Evolutionary conservation across 2,329 filamentous ascomycete genomes (phyloP), one percentile per base, ranked within the genome.

Genomic region (Dryadomyces sulphureus): DNA sequence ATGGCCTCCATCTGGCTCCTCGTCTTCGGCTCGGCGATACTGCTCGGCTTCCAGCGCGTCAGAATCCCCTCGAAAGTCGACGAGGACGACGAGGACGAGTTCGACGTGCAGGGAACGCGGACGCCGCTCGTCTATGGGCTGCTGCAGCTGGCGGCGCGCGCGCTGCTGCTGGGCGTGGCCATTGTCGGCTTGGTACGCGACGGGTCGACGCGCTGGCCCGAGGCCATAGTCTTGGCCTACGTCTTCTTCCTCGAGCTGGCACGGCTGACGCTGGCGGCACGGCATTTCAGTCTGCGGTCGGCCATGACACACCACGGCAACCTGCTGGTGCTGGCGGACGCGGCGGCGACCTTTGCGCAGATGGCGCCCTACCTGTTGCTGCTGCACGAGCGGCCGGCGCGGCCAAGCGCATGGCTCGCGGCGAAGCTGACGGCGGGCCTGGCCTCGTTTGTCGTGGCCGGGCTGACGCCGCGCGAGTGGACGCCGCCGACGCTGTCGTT

Each of bases 401-500:
- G n/a, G 2, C 9, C 22, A 24, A 68, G 68, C 42, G 68, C 69
- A 60, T 87, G 87, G 44, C 81, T 60, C 12, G 71, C 68, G 52
- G 80, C 81, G 21, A 88, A 56, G 24, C 75, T 74, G 53, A 82
- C 75, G 1, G 34, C 47, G 1, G 34, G 17, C 19, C 4, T 39
- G 7, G 17, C 39, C 1, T 34, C 20, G 22, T 36, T 49, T 3
- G 41, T 62, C 39, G 48, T 70, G 32, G 67, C 71, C 45, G 49
- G 66, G 30, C 50, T 58, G 39, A 72, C 72, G 1, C 72, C 69
- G 0, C 62, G 69, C 48, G 67, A 70, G 55, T 74, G 72, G 72
- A 52, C 64, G 3, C 68, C 69, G 16, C 65, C 69, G 4, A 60
- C 60, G 5, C 49, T 65, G 36, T 58, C 62, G 27, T 56, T 63